Conservation (phyloP, 2,329 filamentous ascomycete species). For the Diaporthe vexans region DNA sequence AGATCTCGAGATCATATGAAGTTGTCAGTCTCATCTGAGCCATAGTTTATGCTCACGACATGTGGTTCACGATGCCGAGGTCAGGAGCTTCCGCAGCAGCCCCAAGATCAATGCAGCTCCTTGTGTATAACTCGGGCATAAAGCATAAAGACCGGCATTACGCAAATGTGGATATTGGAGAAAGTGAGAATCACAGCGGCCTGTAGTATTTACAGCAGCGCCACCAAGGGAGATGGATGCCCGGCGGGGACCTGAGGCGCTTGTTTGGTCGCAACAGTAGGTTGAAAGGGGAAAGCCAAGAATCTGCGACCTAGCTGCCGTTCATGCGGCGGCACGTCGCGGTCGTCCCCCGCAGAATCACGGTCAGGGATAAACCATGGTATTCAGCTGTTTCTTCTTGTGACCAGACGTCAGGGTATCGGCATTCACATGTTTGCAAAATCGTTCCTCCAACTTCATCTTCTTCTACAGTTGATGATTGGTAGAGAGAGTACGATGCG, state of each 20-base stretch:
- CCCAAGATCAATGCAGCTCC: constrained; percentile 31
- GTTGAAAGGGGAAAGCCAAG: constrained; percentile 29
- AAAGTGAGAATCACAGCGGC: background rate
- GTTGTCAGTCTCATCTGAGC: constrained; percentile 1
- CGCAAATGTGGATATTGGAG: constrained; percentile 5
- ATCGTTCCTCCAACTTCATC: background rate
- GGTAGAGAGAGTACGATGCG: background rate
- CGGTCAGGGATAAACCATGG: constrained; percentile 24
- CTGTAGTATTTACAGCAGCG: background rate
- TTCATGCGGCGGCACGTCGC: constrained; percentile 23
- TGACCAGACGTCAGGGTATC: background rate
- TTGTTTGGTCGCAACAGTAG: constrained; percentile 22
- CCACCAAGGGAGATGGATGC: constrained; percentile 2
- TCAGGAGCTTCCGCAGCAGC: constrained; percentile 4
- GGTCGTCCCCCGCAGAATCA: constrained; percentile 23
- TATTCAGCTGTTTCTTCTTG: constrained; percentile 12
- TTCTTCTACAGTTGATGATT: background rate
- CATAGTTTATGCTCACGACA: constrained; percentile 1
- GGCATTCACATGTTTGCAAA: constrained; percentile 16
- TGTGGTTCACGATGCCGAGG: constrained; percentile 32
- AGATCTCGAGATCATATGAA: constrained; percentile 14
- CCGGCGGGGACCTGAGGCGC: constrained; percentile 15
- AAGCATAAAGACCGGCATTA: constrained; percentile 31
- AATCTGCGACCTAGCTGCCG: constrained; percentile 18
- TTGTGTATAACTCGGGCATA: constrained; percentile 28